Evolutionary conservation across 495 filamentous ascomycete species (phyloP).

Genomic region (Hyphodiscus hymeniophilus): DNA sequence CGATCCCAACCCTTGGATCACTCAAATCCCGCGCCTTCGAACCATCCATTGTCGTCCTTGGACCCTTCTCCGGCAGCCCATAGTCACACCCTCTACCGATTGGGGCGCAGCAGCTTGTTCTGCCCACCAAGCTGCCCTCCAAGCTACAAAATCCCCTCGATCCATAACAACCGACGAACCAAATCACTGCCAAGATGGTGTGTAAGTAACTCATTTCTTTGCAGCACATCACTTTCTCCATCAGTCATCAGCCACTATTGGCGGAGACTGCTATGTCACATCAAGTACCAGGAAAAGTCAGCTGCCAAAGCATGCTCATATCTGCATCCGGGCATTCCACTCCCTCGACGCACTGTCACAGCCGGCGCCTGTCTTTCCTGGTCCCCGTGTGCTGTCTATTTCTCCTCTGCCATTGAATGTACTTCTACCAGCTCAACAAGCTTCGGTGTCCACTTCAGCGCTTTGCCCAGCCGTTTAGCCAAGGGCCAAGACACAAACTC

Average conservation of each 20-base stretch:
- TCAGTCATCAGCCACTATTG: neutral
- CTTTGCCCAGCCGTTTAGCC: conserved; percentile 15
- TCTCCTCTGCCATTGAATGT: too few relatives aligned
- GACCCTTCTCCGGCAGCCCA: neutral
- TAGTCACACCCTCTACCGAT: neutral
- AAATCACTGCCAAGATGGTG: conserved; percentile 16
- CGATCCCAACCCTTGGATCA: neutral
- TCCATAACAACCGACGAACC: neutral
- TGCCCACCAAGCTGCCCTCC: neutral
- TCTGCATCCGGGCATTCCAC: neutral
- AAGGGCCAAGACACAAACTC: conserved; percentile 16
- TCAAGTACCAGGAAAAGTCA: neutral
- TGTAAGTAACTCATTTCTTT: conserved; percentile 17
- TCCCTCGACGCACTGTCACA: neutral
- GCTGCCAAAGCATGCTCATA: neutral
- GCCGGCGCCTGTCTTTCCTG: too few relatives aligned
- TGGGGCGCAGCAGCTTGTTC: conserved; percentile 20
- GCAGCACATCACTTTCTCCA: neutral
- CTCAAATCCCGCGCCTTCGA: too few relatives aligned
- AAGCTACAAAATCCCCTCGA: neutral
- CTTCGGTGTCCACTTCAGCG: too few relatives aligned
- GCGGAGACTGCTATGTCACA: neutral
- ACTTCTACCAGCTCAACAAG: too few relatives aligned
- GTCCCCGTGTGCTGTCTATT: too few relatives aligned
- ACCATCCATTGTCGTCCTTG: neutral